A percentile compares a stretch with the other conserved stretches of the same genome.
Conservation (phyloP, 176 grass and related monocot genomes). For the Carex myosuroides region DNA sequence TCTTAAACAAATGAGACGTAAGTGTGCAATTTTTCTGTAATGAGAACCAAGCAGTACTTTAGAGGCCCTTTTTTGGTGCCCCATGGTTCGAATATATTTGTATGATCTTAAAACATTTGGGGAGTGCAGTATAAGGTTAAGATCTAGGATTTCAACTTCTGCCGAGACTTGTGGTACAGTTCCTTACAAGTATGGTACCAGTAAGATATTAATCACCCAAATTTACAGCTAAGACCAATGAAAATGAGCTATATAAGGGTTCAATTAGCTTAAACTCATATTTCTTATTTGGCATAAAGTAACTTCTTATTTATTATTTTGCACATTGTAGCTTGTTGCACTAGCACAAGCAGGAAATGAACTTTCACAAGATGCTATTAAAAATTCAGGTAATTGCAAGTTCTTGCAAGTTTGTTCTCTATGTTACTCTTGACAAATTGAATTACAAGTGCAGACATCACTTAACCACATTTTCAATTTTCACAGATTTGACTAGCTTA, state of each 20-base stretch:
- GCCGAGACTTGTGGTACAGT: neutral
- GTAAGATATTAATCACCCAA: neutral
- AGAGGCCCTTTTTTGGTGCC: neutral
- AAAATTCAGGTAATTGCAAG: conserved; percentile 43
- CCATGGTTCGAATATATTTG: neutral
- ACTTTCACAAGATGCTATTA: conserved; percentile 56
- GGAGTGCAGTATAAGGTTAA: neutral
- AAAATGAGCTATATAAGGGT: neutral
- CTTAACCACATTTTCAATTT: neutral
- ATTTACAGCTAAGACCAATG: neutral
- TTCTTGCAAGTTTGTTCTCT: neutral
- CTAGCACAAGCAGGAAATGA: conserved; percentile 74
- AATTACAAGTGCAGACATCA: conserved; percentile 9
- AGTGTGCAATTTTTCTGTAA: neutral
- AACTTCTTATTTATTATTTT: conserved; percentile 8
- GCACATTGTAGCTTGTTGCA: conserved; percentile 61
- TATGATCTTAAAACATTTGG: neutral
- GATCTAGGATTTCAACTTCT: neutral
- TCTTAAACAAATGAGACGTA: neutral
- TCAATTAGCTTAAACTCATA: neutral
- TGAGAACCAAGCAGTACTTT: neutral
- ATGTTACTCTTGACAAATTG: neutral
- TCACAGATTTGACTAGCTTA: conserved; percentile 69
- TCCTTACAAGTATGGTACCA: neutral
- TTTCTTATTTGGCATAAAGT: conserved; percentile 14